Evolutionary conservation across 495 filamentous ascomycete genomes (phyloP), one percentile per base, ranked within the genome.

Genomic region (Durotheca rogersii): DNA sequence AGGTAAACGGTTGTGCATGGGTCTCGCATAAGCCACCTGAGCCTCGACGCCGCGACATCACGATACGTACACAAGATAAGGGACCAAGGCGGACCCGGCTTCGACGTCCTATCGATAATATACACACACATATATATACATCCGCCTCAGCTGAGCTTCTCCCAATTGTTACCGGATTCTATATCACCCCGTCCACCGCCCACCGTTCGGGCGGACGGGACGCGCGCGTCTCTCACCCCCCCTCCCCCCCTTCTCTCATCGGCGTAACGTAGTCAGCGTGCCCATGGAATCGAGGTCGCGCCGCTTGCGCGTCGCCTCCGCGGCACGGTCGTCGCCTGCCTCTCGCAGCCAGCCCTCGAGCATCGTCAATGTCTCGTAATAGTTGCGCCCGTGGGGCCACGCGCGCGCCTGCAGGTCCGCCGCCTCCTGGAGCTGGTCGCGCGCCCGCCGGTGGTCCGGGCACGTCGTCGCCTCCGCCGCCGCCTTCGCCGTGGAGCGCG

Each of bases 301-400:
- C 41, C 21, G 47, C 20, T 14, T 47, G 30, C 47, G 45, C 12
- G 47, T 51, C 3, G 37, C 21, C 6, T 62, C 50, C 7, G 62
- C 62, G 25, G 50, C 49, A 34, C 38, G 33, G 15, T 58, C 21
- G 32, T 65, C 62, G 32, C 50, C 50, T 0, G 59, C 62, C 29
- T 65, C 62, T 15, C 39, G 49, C 17, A 62, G 56, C 62, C 62
- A 65, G 12, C 27, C 14, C 44, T 62, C 62, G 37, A 65, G 59
- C 18, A 60, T 48, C 14, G 44, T 52, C 14, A 62, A 6, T 1
- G 62, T 60, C 43, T 65, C 62, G 33, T 62, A 65, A 37, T 62
- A 65, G 7, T 65, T 65, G 47, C 62, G 62, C 1, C 62, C 62
- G 1, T 53, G 48, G n/a, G 48, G 38, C 62, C 62, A 65, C 3